Evolutionary conservation across 2,329 filamentous ascomycete species (phyloP), one percentile per base, ranked within the genome.

Genomic region (Alternaria ethzedia): DNA sequence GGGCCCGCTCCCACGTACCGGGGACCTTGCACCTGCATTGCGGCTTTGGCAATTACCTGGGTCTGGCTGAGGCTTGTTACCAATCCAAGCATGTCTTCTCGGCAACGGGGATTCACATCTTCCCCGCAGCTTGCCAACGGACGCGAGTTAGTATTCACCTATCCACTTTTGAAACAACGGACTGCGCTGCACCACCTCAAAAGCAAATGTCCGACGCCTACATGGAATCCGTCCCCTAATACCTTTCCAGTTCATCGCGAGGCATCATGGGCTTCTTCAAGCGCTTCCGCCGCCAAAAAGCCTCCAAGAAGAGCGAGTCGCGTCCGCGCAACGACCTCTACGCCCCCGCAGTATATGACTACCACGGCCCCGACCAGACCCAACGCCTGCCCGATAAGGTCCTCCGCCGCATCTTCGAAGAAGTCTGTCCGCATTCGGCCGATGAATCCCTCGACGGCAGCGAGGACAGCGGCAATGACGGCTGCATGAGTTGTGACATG

Each of bases 401-500:
- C 28, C 85, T 97, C 61, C 85, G 88, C 69, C 88, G 87, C 76
- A 94, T 97, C 76, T 95, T 97, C 79, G 82, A 86, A 72, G 89
- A 89, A 70, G 89, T 97, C 60, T 97, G 94, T 73, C 94, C 94
- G 8, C 95, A 98, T 80, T 84, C 89, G 36, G 82, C 83, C 57
- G 94, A 98, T 80, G 76, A 79, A 21, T 72, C 69, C 32, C 96
- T 96, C 79, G 90, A 93, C 69, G 90, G 89, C 45, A 95, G 92
- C 75, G 95, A 98, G 82, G 87, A 92, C 73, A 89, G 91, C 69
- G 86, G 89, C 54, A 90, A 91, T 70, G 90, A 93, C 82, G 89
- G 89, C 60, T 98, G 95, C 83, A 95, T 96, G 91, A 89, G 97
- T 70, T 98, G 95, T 83, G 93, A 97, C 82, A 86, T 96, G 83